These are phyloP conservation scores for Panellus pusillus DNA, from an alignment of 768 basidiomycete genomes.

Conservation along the genomic window DNA sequence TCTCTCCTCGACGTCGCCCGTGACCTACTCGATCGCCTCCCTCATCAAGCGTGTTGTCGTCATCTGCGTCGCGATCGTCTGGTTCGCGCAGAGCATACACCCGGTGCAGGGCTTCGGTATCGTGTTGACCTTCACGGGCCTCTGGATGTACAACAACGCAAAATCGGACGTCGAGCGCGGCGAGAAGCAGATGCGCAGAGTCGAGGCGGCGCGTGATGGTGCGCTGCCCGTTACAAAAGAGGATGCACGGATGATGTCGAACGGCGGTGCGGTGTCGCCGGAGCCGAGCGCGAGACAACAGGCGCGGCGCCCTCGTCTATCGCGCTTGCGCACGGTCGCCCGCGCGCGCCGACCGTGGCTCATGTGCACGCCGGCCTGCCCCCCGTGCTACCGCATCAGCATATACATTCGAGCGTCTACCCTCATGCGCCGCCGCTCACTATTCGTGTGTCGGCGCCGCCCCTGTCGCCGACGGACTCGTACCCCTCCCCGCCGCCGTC, in stretches of 20 bases:
- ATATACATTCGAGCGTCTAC: not conserved
- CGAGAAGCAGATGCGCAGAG: slow-evolving; percentile 81
- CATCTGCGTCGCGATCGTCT: slow-evolving; percentile 95
- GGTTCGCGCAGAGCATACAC: slow-evolving; percentile 90
- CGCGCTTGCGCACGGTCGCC: slow-evolving; percentile 36
- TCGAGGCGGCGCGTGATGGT: slow-evolving; percentile 69
- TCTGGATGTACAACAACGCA: slow-evolving; percentile 96
- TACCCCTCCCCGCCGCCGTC: slow-evolving; percentile 52
- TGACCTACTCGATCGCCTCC: slow-evolving; percentile 98
- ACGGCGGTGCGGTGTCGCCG: slow-evolving; percentile 36
- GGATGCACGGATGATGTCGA: slow-evolving; percentile 52
- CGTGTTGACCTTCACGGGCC: slow-evolving; percentile 79
- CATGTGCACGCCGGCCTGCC: not conserved
- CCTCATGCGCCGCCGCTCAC: slow-evolving; percentile 10
- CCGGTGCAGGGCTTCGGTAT: slow-evolving; percentile 90
- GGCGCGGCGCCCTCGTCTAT: slow-evolving; percentile 37
- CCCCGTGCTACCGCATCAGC: not conserved
- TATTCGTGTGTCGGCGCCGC: slow-evolving; percentile 13
- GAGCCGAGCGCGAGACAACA: slow-evolving; percentile 32
- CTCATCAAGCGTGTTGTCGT: slow-evolving; percentile 97
- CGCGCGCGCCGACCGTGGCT: slow-evolving; percentile 32
- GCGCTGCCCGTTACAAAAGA: slow-evolving; percentile 67
- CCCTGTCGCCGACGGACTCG: slow-evolving; percentile 30
- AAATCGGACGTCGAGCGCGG: slow-evolving; percentile 92
- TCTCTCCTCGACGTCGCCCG: slow-evolving; percentile 94